Conservation (phyloP, 2,329 filamentous ascomycete genomes). For the Endoconidiophora polonica region DNA sequence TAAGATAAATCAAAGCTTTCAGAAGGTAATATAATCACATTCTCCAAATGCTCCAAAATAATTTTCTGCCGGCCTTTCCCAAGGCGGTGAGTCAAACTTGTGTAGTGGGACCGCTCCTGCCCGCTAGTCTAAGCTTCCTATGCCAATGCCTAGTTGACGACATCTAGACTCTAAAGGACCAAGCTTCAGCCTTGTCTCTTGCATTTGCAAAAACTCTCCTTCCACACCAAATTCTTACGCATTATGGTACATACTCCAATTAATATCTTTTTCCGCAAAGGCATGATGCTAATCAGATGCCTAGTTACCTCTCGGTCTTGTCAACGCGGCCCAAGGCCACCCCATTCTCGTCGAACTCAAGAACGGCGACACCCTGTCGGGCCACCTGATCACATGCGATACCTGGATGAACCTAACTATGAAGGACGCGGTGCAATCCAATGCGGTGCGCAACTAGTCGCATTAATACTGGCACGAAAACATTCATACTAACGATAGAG, state of each 20-base stretch:
- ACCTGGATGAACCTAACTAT: constrained; percentile 99
- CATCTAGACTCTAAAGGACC: not conserved
- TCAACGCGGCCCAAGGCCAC: constrained; percentile 92
- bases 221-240: not conserved
- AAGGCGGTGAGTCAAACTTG: constrained; percentile 8
- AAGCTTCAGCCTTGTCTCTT: constrained; percentile 3
- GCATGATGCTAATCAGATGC: not conserved
- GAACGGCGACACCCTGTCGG: constrained; percentile 93
- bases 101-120: constrained; percentile 10
- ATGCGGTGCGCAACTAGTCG: constrained; percentile 37
- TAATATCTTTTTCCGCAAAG: not conserved
- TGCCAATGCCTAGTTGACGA: not conserved
- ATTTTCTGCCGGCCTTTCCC: constrained; percentile 10
- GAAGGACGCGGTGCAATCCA: constrained; percentile 94
- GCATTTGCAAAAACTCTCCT: not conserved
- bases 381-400: constrained; percentile 89
- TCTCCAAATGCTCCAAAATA: constrained; percentile 1
- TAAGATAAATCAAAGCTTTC: too few species aligned
- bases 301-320: constrained; percentile 59
- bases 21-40: too few species aligned
- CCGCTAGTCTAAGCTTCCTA: constrained; percentile 6
- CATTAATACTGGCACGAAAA: not conserved
- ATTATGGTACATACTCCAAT: not conserved
- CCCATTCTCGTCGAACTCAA: constrained; percentile 97
- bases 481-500: constrained; percentile 14